A percentile compares a stretch with the other conserved stretches of the same genome.
Conservation (phyloP, 2,329 filamentous ascomycete species). For the Elsinoe perseae region DNA sequence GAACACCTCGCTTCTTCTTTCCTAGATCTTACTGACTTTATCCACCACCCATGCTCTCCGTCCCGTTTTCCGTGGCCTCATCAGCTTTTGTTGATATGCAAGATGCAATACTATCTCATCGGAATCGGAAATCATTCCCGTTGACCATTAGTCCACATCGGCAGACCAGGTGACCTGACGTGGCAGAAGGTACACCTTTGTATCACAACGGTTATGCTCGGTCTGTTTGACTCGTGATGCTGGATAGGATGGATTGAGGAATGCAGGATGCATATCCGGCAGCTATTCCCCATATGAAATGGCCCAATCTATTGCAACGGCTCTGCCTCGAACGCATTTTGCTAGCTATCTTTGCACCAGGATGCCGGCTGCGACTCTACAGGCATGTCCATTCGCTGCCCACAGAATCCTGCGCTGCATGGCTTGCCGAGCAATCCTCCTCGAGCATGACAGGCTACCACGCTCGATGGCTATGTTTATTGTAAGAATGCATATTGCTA, state of each 20-base stretch:
- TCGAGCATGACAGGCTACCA: too few species aligned
- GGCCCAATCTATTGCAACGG: background rate
- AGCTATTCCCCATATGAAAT: background rate
- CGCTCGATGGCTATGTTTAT: too few species aligned
- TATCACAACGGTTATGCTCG: background rate
- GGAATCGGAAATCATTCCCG: background rate
- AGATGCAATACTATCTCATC: background rate
- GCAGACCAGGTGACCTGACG: background rate
- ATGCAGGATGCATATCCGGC: background rate
- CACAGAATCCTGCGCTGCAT: background rate
- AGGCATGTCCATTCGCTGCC: background rate
- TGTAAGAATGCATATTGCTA: too few species aligned
- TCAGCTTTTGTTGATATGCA: conserved; percentile 8
- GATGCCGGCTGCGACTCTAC: background rate
- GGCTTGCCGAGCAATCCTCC: background rate
- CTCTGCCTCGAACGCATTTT: background rate
- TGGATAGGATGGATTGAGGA: background rate
- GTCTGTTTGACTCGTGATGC: background rate
- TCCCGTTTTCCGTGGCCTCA: background rate
- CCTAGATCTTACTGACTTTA: background rate
- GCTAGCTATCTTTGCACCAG: background rate
- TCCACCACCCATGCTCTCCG: background rate
- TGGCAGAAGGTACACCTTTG: background rate
- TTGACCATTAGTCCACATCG: background rate
- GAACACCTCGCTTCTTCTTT: background rate